These are phyloP conservation scores for Botrytis galanthina DNA, from an alignment of 2,329 filamentous ascomycete genomes.

Conservation along the genomic window DNA sequence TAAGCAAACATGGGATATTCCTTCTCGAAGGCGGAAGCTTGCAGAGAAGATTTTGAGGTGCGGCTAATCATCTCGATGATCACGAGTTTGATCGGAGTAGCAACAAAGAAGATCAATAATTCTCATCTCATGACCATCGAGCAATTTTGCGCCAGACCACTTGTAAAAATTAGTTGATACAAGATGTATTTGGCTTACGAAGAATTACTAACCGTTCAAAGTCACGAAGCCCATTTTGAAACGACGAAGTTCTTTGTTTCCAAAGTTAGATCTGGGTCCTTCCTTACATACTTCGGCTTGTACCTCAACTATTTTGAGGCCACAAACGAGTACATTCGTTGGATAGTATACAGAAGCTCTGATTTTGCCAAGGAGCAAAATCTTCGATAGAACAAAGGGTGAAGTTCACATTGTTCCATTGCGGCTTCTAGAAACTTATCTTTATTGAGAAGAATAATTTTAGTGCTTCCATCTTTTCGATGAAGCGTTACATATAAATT, in stretches of 20 bases:
- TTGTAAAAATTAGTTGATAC: not conserved
- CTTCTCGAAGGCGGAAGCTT: slow-evolving; percentile 6
- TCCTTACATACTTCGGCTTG: not conserved
- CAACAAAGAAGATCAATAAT: not conserved
- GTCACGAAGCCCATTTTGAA: too few relatives aligned
- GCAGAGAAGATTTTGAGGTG: not conserved
- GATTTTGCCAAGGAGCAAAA: not conserved
- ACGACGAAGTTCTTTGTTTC: not conserved
- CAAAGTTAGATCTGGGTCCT: not conserved
- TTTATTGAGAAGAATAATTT: not conserved
- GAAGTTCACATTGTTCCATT: not conserved
- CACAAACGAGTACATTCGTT: not conserved
- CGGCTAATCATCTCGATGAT: not conserved
- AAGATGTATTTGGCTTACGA: not conserved
- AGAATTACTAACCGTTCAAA: not conserved
- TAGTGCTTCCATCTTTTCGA: not conserved
- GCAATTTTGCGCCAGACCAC: too few relatives aligned
- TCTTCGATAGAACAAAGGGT: not conserved
- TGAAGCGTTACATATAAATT: not conserved
- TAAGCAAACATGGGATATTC: not conserved
- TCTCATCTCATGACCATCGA: not conserved
- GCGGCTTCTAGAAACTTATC: not conserved
- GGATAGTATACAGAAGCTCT: not conserved
- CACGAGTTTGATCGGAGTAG: too few relatives aligned
- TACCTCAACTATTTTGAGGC: not conserved